Percentiles rank a stretch among this genome's conserved stretches.
phyloP scores from a whole-genome alignment of 345 rosid species.

The Lepidium sativum region DNA sequence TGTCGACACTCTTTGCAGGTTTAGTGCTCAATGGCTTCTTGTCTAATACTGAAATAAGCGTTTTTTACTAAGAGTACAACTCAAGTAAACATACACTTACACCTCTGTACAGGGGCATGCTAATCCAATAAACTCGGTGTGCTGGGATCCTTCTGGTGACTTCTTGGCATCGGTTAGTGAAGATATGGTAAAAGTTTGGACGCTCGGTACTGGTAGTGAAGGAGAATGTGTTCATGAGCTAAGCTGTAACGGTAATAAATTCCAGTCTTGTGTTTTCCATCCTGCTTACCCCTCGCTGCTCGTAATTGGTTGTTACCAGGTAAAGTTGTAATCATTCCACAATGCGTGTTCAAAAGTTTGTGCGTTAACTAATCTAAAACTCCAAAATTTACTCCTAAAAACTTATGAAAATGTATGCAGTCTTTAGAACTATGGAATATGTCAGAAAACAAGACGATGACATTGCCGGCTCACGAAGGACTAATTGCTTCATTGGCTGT shows the following conservation, averaged over 20 bases:
- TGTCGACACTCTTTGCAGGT: constrained; percentile 76
- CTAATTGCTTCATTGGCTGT: constrained; percentile 68
- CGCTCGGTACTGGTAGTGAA: constrained; percentile 75
- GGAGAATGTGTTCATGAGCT: constrained; percentile 85
- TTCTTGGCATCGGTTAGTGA: constrained; percentile 84
- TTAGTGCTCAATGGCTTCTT: not conserved
- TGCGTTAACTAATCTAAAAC: not conserved
- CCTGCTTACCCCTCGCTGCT: constrained; percentile 62
- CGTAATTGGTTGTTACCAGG: constrained; percentile 95
- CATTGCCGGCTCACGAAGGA: constrained; percentile 74
- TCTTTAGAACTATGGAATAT: constrained; percentile 94
- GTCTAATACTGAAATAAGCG: not conserved
- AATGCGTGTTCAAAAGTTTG: not conserved
- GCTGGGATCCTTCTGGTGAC: constrained; percentile 93
- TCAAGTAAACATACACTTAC: not conserved
- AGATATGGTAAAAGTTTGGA: constrained; percentile 90
- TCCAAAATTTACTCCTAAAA: not conserved
- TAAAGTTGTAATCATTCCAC: constrained; percentile 16
- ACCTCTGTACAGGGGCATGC: constrained; percentile 54
- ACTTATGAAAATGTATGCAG: constrained; percentile 33
- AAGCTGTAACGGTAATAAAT: constrained; percentile 80
- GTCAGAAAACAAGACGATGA: constrained; percentile 72
- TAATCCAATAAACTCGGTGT: constrained; percentile 67
- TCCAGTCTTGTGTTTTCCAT: constrained; percentile 87
- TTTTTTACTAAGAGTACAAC: not conserved